Conservation (phyloP, 176 grass and related monocot species). For the Cenchrus fungigraminus region DNA sequence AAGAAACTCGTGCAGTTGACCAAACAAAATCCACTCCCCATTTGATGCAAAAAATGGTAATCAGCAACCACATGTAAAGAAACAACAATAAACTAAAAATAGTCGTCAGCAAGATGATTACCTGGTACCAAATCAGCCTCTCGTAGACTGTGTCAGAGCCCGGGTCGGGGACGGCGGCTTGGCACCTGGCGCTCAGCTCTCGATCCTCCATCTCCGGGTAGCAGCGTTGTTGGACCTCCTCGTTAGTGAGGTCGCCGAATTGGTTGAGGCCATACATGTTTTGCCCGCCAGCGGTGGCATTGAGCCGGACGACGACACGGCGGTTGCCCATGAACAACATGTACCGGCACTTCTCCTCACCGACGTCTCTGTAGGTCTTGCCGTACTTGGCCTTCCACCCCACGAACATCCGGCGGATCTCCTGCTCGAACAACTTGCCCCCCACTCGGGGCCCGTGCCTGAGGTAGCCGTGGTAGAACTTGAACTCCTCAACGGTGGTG, state of each 20-base stretch:
- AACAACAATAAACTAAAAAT: neutral
- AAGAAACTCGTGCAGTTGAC: too few relatives aligned
- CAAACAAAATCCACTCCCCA: too few relatives aligned
- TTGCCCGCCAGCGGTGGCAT: neutral
- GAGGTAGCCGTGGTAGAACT: neutral
- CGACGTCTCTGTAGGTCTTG: conserved; percentile 23
- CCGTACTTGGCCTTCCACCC: conserved; percentile 30
- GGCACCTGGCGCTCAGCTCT: neutral
- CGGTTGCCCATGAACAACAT: neutral
- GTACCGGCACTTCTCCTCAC: conserved; percentile 33
- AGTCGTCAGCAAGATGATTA: conserved; percentile 1
- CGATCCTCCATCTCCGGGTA: neutral
- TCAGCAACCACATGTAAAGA: neutral
- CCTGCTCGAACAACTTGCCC: neutral
- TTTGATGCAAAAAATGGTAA: too few relatives aligned
- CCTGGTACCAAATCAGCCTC: neutral
- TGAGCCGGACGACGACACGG: neutral
- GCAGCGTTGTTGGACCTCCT: conserved; percentile 5
- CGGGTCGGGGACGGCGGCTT: neutral
- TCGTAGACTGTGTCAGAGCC: neutral
- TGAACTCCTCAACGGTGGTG: neutral
- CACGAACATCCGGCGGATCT: conserved; percentile 28
- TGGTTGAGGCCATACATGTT: conserved; percentile 16
- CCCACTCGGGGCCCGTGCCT: neutral
- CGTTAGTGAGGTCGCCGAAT: conserved; percentile 24